phyloP scores from a whole-genome alignment of 2,329 filamentous ascomycete species.

The Aspergillus hortae region DNA sequence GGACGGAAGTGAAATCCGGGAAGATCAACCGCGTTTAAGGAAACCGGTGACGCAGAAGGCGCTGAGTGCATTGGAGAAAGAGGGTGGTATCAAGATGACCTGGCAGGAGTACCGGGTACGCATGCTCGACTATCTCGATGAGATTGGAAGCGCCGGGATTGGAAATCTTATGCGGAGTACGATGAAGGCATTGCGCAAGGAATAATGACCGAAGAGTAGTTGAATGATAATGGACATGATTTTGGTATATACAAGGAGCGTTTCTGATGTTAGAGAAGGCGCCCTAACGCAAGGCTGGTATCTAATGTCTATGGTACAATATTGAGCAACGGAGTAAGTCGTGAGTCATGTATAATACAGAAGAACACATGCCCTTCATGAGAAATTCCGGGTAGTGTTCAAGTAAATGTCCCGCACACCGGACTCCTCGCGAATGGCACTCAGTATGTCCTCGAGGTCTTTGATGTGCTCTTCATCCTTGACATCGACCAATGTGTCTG shows the following conservation, averaged over 20 bases:
- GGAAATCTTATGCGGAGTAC: constrained; percentile 73
- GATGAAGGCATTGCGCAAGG: constrained; percentile 68
- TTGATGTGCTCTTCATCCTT: constrained; percentile 55
- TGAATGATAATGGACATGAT: background rate
- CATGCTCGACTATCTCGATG: constrained; percentile 66
- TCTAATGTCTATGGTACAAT: background rate
- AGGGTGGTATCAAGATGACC: constrained; percentile 62
- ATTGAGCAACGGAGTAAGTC: background rate
- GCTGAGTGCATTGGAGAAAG: constrained; percentile 58
- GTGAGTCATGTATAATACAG: background rate
- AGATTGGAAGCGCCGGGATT: constrained; percentile 62
- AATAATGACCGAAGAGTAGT: constrained; percentile 14
- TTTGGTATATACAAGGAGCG: background rate
- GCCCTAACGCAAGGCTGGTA: background rate
- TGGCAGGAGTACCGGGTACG: constrained; percentile 74
- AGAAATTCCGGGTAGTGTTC: constrained; percentile 50
- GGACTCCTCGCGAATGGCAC: constrained; percentile 56
- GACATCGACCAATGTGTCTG: constrained; percentile 68
- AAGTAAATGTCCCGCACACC: constrained; percentile 77
- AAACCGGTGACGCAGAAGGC: constrained; percentile 66
- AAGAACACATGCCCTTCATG: background rate
- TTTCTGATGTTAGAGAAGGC: too few species aligned
- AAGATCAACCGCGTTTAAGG: constrained; percentile 22
- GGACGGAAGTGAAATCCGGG: constrained; percentile 35
- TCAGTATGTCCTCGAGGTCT: constrained; percentile 57